Base-by-base conservation (phyloP, 225 moss, liverwort and hornwort genomes). In the Pleurozium schreberi region DNA sequence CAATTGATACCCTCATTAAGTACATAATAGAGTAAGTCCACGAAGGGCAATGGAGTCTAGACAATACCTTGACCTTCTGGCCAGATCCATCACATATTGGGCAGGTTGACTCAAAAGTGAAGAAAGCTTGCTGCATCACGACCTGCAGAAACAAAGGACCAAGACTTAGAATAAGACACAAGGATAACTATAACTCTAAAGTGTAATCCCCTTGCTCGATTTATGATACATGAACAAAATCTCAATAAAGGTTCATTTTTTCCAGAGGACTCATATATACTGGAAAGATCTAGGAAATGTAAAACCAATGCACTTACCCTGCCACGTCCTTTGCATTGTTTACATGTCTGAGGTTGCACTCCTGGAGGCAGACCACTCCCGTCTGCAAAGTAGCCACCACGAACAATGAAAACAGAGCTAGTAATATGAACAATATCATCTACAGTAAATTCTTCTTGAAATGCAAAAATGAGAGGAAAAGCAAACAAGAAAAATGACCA, bases 291-390 rank as follows among this genome's bases (percentile, higher is more conserved):
- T 88, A 73, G 36, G 38, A 84, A 66, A 80, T 34, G 68, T 17
- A 77, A 50, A 86, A 65, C 81, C 66, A 43, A 63, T 42, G 33
- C 34, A 89, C 87, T 89, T 91, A 96, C 95, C 91, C 91, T 92
- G 92, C 98, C 98, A 83, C 90, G 91, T 68, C 98, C 98, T 91
- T 94, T 94, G 92, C 98, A 98, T 25, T 50, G 27, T 88, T 79
- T 93, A 82, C 98, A 98, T 62, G 92, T 86, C 90, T 93, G 93
- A 70, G 90, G 82, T 87, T 94, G 93, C 52, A 94, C 96, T 88
- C 98, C 98, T 86, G 91, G 90, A 85, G 98, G 97, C 81, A 97
- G 76, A 74, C 98, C 98, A 90, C 86, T 95, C 50, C 97, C 98
- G 53, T 85, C 96, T 96, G 91, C 83, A 90, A 75, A 85, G 52